Percentiles rank a stretch among this genome's conserved stretches.
Evolutionary conservation across 2,329 filamentous ascomycete genomes (phyloP).

Genomic region (Beauveria caledonica): DNA sequence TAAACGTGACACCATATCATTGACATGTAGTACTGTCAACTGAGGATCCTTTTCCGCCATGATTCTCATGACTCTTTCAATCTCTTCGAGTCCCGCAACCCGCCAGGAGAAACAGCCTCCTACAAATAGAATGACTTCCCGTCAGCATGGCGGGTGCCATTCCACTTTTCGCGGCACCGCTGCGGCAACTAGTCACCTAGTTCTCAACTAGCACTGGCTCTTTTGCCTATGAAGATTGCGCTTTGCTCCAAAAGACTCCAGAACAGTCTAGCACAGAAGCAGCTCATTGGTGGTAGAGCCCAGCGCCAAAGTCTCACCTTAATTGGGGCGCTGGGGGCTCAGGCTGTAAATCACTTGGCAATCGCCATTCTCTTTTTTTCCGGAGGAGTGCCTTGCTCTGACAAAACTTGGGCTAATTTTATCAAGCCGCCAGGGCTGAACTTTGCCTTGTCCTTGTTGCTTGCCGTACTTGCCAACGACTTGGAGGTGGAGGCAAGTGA

Average conservation of each 20-base stretch:
- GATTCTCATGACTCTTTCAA: neutral
- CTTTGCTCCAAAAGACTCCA: neutral
- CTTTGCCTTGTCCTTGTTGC: neutral
- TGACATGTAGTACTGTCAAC: neutral
- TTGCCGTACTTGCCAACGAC: neutral
- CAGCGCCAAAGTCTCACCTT: conserved; percentile 5
- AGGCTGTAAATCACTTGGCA: neutral
- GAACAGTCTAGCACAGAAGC: neutral
- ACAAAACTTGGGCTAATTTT: neutral
- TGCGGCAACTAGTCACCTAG: neutral
- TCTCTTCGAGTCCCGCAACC: too few species aligned
- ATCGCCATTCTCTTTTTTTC: too few species aligned
- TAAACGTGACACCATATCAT: too few species aligned
- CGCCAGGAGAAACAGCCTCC: too few species aligned
- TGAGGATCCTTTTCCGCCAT: neutral
- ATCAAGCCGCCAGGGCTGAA: neutral
- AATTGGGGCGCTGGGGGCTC: neutral
- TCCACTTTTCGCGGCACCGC: neutral
- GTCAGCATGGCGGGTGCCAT: neutral
- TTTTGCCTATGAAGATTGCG: neutral
- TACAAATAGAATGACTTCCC: neutral
- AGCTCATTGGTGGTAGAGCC: neutral
- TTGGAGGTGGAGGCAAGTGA: neutral
- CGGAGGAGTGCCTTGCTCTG: too few species aligned
- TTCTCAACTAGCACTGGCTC: neutral